Conservation (phyloP, 108 stramenopile genomes). For the Craspedostauros australis region DNA sequence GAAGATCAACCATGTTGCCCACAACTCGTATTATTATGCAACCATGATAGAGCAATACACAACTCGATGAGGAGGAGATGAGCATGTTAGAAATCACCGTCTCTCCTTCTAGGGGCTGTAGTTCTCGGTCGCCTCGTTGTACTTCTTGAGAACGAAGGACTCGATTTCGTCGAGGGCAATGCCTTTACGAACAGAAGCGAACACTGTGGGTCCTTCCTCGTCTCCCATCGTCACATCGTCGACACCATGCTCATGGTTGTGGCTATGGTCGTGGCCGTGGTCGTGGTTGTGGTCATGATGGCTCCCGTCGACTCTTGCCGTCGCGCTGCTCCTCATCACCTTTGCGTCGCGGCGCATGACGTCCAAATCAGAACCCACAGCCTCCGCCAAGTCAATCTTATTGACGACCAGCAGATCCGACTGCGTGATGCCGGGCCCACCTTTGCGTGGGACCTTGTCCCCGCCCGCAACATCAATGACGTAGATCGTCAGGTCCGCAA, state of each 20-base stretch:
- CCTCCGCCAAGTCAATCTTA: constrained; percentile 96
- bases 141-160: constrained; percentile 50
- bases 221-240: not conserved
- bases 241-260: constrained; percentile 4
- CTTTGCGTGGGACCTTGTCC: constrained; percentile 98
- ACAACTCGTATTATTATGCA: too few relatives aligned
- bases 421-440: constrained; percentile 97
- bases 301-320: too few relatives aligned
- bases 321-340: constrained; percentile 69
- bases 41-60: too few relatives aligned
- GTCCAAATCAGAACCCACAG: constrained; percentile 91
- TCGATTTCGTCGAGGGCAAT: constrained; percentile 66
- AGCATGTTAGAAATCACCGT: too few relatives aligned
- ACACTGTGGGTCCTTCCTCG: constrained; percentile 76
- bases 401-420: constrained; percentile 93
- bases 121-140: constrained; percentile 28
- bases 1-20: too few relatives aligned
- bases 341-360: constrained; percentile 91
- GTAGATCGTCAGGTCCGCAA: constrained; percentile 96
- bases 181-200: constrained; percentile 90
- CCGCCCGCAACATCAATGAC: constrained; percentile 99
- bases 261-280: constrained; percentile 3
- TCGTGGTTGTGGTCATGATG: not conserved
- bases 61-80: too few relatives aligned
- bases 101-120: too few relatives aligned